Base-by-base conservation (phyloP, 352 stramenopile species). In the Pythium utonaiense region DNA sequence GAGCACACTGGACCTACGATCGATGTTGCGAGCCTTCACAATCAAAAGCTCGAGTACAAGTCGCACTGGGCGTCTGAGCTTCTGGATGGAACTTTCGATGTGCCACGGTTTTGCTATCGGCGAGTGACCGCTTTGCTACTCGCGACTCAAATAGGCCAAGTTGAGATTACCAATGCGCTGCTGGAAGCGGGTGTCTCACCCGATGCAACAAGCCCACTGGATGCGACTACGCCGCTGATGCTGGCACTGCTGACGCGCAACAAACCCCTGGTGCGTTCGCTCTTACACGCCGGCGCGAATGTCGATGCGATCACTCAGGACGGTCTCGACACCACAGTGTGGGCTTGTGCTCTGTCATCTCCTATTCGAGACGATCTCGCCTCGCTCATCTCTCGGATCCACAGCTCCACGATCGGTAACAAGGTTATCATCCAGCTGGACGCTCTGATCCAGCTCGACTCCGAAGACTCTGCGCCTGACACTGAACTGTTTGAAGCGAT, bases 271-370 rank as follows among this genome's bases (percentile, higher is more conserved):
- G 36, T 62, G 9, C 21, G 63, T 36, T 52, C 49, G 24, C 66
- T 82, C 21, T 60, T 82, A 9, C 21, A 59, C 1, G 61, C 63
- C 13, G 60, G 63, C 13, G 78, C 80, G 1, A 58, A 78, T 16
- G 50, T 91, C 7, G 70, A 91, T 48, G 74, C 77, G 6, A 84
- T 90, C 22, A 89, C 80, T 1, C 62, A 50, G 1, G 76, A 87
- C 34, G 74, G 65, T 1, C 38, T 65, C 1, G 81, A 88, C n/a
- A 33, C 86, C 6, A 68, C 66, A 0, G 81, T 89, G 1, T 89
- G 83, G 78, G 75, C 67, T 8, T 91, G 75, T 53, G 67, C 70
- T 0, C 41, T 91, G 4, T 57, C 74, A 1, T 75, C 77, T 3
- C 69, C 77, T 3, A 27, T 66, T 9, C 51, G 49, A 10, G 54